phyloP scores from a whole-genome alignment of 805 yeast species.

The Ogataea degrootiae region DNA sequence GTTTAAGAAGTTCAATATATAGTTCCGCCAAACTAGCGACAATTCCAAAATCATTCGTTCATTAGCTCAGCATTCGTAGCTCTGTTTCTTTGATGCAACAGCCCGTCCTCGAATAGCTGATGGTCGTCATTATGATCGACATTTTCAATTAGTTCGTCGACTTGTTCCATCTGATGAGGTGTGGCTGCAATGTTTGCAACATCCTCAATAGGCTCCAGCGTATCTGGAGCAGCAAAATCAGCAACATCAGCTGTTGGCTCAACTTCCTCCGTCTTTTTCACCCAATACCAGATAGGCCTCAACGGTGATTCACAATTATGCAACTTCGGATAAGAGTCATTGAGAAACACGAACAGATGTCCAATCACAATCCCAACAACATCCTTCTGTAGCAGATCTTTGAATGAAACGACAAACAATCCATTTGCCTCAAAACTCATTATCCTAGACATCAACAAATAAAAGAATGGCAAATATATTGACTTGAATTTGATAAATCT shows the following conservation, averaged over 20 bases:
- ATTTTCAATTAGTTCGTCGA: background rate
- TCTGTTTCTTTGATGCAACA: too few species aligned
- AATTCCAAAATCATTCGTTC: too few species aligned
- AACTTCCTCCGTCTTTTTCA: background rate
- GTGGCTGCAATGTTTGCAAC: too few species aligned
- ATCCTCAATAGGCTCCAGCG: background rate
- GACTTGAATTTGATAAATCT: slow-evolving; percentile 39
- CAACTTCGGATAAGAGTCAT: slow-evolving; percentile 38
- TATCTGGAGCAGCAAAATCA: background rate
- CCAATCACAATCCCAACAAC: slow-evolving; percentile 39
- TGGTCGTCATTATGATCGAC: background rate
- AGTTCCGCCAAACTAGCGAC: too few species aligned
- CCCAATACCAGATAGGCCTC: slow-evolving; percentile 40
- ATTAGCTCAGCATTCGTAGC: too few species aligned
- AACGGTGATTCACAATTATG: slow-evolving; percentile 30
- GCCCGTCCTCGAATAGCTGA: too few species aligned
- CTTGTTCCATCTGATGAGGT: background rate
- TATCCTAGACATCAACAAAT: slow-evolving; percentile 15
- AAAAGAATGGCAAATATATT: slow-evolving; percentile 40
- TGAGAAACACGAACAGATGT: slow-evolving; percentile 36
- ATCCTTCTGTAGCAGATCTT: slow-evolving; percentile 10
- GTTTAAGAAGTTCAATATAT: too few species aligned
- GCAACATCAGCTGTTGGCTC: background rate
- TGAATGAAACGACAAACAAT: too few species aligned
- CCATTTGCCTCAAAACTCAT: slow-evolving; percentile 1